Percentiles rank a stretch among this genome's conserved stretches.
Evolutionary conservation across 2,329 filamentous ascomycete genomes (phyloP).

Genomic region (Calcarisporium arbuscula): DNA sequence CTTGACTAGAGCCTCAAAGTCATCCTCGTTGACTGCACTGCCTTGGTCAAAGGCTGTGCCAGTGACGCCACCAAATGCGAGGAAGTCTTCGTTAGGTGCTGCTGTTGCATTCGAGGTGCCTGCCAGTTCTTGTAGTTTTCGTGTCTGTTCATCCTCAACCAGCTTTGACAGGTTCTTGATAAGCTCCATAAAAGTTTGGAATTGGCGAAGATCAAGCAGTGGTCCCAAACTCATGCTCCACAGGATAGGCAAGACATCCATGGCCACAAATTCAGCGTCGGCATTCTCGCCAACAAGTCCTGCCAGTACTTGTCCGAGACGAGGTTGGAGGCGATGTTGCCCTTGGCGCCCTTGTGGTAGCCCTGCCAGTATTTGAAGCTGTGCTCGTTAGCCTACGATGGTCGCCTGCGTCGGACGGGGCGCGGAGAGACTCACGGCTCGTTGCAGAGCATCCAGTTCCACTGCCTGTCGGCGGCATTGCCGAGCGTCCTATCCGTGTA

Average conservation of each 20-base stretch:
- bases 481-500: constrained; percentile 42
- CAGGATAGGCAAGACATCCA: constrained; percentile 82
- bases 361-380: constrained; percentile 21
- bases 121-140: constrained; percentile 79
- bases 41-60: constrained; percentile 49
- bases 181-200: constrained; percentile 81
- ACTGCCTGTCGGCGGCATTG: constrained; percentile 45
- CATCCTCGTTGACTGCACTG: constrained; percentile 54
- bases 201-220: constrained; percentile 78
- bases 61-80: constrained; percentile 63
- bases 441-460: constrained; percentile 58
- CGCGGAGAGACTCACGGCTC: constrained; percentile 41
- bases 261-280: constrained; percentile 85
- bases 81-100: constrained; percentile 57
- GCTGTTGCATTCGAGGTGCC: constrained; percentile 45
- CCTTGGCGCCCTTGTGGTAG: constrained; percentile 42
- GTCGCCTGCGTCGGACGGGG: constrained; percentile 19
- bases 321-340: constrained; percentile 45
- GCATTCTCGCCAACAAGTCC: constrained; percentile 70
- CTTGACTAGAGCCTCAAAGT: constrained; percentile 87
- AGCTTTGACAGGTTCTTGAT: constrained; percentile 74
- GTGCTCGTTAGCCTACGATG: neutral
- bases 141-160: constrained; percentile 83
- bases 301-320: constrained; percentile 46
- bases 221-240: constrained; percentile 92